Conservation (phyloP, 345 rosid species). For the Nasturtium officinale region DNA sequence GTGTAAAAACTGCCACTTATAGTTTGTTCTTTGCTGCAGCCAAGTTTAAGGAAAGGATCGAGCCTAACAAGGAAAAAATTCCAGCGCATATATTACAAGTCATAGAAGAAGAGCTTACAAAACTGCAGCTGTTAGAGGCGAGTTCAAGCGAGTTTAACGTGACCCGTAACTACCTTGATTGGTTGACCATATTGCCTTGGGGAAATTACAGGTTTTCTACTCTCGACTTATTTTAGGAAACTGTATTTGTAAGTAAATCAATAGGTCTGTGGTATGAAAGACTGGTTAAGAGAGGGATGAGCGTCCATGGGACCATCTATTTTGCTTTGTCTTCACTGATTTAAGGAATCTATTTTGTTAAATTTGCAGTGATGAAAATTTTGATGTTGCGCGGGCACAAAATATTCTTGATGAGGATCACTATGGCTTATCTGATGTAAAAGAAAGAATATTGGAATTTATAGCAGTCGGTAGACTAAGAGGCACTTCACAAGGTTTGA, state of each 20-base stretch:
- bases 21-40: constrained; percentile 53
- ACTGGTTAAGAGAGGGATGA: constrained; percentile 1
- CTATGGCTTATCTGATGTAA: constrained; percentile 94
- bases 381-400: constrained; percentile 88
- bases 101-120: constrained; percentile 96
- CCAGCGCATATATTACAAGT: constrained; percentile 92
- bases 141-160: constrained; percentile 99
- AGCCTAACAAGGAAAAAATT: constrained; percentile 79
- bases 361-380: constrained; percentile 86
- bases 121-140: constrained; percentile 96
- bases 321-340: constrained; percentile 21
- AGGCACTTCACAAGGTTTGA: constrained; percentile 92
- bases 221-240: constrained; percentile 7
- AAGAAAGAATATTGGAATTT: constrained; percentile 97
- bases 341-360: constrained; percentile 5
- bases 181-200: constrained; percentile 97
- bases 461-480: constrained; percentile 98
- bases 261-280: constrained; percentile 17
- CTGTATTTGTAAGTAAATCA: background rate
- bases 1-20: constrained; percentile 14
- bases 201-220: constrained; percentile 83
- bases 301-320: constrained; percentile 8
- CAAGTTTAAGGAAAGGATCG: constrained; percentile 93
- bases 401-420: constrained; percentile 96
- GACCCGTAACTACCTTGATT: constrained; percentile 98